Percentiles rank a stretch among this genome's conserved stretches.
These are phyloP conservation scores for Erigeron philadelphicus DNA, from an alignment of 140 eudicot genomes.

Conservation along the genomic window DNA sequence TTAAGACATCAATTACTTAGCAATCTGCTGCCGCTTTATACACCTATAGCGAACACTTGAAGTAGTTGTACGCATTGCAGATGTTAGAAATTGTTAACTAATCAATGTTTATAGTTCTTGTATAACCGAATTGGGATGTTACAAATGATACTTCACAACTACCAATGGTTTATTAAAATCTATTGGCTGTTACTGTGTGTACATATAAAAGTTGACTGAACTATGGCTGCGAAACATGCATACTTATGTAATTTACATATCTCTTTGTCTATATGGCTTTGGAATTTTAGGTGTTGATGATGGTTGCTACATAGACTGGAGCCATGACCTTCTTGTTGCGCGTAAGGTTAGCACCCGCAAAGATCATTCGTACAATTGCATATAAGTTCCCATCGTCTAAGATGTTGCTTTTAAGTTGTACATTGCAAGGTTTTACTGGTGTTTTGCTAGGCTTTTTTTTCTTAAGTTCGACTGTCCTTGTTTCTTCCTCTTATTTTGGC, in stretches of 20 bases:
- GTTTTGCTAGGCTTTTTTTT: constrained; percentile 4
- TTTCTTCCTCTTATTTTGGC: constrained; percentile 3
- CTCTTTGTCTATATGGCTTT: neutral
- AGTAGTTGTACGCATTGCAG: constrained; percentile 1
- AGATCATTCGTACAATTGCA: neutral
- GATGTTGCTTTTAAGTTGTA: neutral
- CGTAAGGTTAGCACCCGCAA: constrained; percentile 50
- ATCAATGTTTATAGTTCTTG: constrained; percentile 6
- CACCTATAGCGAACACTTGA: neutral
- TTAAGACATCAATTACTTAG: neutral
- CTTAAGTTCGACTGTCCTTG: neutral
- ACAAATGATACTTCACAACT: neutral
- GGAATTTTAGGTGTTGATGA: constrained; percentile 56
- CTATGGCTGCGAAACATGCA: neutral
- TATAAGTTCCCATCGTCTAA: neutral
- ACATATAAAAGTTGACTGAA: neutral
- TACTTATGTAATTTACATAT: neutral
- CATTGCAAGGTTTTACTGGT: no score
- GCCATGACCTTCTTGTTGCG: constrained; percentile 80
- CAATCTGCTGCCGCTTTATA: neutral
- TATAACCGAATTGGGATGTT: neutral
- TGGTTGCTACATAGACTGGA: constrained; percentile 87
- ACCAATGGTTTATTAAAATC: neutral
- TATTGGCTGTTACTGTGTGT: neutral
- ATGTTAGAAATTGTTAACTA: neutral